phyloP scores from a whole-genome alignment of 768 basidiomycete genomes.

The Auriscalpium microsporum region DNA sequence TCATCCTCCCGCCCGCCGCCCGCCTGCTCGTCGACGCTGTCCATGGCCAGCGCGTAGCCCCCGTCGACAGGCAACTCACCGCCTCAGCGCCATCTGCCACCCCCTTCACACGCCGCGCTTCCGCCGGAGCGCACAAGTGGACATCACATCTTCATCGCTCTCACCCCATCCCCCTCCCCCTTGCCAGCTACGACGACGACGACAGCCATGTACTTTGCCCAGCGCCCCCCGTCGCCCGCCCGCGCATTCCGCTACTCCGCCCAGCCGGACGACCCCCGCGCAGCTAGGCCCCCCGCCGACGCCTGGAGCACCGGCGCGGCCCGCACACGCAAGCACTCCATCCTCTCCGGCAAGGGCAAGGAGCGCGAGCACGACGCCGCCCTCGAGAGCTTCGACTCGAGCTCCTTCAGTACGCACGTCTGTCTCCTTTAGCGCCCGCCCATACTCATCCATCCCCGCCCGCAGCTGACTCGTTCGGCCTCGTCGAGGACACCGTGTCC shows the following conservation, averaged over 20 bases:
- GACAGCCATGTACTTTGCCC: neutral
- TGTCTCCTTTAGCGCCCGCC: conserved; percentile 1
- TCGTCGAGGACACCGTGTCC: conserved; percentile 2
- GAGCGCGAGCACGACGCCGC: conserved; percentile 1
- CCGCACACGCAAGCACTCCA: conserved; percentile 8
- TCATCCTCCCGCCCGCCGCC: no score
- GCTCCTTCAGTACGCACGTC: conserved; percentile 5
- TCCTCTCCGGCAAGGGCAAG: conserved; percentile 11
- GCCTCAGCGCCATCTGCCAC: no score
- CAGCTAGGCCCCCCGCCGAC: neutral
- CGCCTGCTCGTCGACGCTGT: no score
- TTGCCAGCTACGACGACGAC: neutral
- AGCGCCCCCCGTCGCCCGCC: neutral
- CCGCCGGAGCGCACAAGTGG: neutral
- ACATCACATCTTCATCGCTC: neutral
- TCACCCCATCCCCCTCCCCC: neutral
- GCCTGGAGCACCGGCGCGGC: neutral
- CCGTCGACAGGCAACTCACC: no score
- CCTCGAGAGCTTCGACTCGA: conserved; percentile 9
- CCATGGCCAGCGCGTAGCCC: no score
- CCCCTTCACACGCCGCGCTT: neutral
- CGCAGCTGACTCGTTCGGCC: conserved; percentile 3
- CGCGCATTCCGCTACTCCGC: conserved; percentile 10
- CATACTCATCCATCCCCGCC: neutral
- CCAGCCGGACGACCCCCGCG: neutral